phyloP scores from a whole-genome alignment of 192 early-diverging fungal genomes.

The Entrophospora sp. region DNA sequence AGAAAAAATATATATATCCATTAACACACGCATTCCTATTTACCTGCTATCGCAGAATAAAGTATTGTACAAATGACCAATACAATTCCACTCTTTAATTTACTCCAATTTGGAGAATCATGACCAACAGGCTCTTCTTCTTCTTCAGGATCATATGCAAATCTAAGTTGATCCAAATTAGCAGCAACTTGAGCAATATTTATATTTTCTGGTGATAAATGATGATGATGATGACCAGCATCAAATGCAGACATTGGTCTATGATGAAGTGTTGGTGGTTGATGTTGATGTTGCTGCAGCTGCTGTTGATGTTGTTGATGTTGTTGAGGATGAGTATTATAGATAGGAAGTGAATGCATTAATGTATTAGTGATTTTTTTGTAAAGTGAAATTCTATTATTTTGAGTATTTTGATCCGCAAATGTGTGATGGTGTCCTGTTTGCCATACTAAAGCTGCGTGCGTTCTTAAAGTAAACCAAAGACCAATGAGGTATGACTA shows the following conservation, averaged over 20 bases:
- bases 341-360: too few species aligned
- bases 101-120: conserved; percentile 89
- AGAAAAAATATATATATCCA: neutral
- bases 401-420: too few species aligned
- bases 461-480: conserved; percentile 88
- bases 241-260: neutral
- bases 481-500: conserved; percentile 83
- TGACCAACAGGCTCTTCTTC: conserved; percentile 66
- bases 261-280: too few species aligned
- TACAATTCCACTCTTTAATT: conserved; percentile 65
- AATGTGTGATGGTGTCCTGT: conserved; percentile 32
- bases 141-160: conserved; percentile 48
- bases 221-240: neutral
- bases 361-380: too few species aligned
- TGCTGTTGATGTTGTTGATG: neutral
- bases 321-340: too few species aligned
- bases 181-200: conserved; percentile 12
- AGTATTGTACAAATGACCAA: conserved; percentile 74
- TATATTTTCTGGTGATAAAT: neutral
- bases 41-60: conserved; percentile 75
- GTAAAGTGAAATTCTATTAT: too few species aligned
- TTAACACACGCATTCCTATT: too few species aligned
- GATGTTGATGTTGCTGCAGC: neutral
- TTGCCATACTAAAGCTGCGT: conserved; percentile 69
- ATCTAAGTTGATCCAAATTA: conserved; percentile 21